Evolutionary conservation across 2,329 filamentous ascomycete species (phyloP).

Genomic region (Monosporascus sp.): DNA sequence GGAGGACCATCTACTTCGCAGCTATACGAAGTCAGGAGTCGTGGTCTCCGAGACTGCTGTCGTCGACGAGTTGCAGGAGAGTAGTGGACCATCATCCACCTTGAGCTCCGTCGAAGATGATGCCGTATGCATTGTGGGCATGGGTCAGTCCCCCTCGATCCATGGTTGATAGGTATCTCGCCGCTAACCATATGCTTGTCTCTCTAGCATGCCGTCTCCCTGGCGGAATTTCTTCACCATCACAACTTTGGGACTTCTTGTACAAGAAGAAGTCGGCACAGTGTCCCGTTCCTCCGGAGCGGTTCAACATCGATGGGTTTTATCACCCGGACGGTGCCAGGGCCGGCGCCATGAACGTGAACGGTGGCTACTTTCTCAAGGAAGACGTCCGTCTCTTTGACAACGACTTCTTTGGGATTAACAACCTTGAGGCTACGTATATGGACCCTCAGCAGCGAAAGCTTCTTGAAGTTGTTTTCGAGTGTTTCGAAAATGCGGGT

Average conservation of each 20-base stretch:
- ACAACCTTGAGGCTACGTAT: conserved; percentile 14
- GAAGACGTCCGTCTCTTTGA: conserved; percentile 16
- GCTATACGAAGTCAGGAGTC: no score
- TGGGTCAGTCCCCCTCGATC: background rate
- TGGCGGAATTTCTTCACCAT: conserved; percentile 2
- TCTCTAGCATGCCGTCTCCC: conserved; percentile 10
- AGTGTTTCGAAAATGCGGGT: conserved; percentile 20
- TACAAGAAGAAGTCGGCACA: conserved; percentile 5
- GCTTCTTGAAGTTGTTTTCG: conserved; percentile 31
- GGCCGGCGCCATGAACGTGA: background rate
- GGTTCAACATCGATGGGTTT: conserved; percentile 4
- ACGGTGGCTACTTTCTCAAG: conserved; percentile 14
- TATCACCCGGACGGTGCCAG: conserved; percentile 1
- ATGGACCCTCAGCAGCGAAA: conserved; percentile 29
- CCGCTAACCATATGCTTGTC: background rate
- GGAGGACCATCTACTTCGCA: no score
- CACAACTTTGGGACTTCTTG: conserved; percentile 10
- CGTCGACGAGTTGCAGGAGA: background rate
- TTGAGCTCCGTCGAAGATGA: background rate
- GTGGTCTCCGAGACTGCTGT: no score
- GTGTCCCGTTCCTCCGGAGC: background rate
- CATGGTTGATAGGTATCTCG: background rate
- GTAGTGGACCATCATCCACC: background rate
- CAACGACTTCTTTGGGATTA: conserved; percentile 20
- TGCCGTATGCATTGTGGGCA: conserved; percentile 1